Evolutionary conservation across 116 monocot genomes (phyloP).

Genomic region (Thalassia testudinum): DNA sequence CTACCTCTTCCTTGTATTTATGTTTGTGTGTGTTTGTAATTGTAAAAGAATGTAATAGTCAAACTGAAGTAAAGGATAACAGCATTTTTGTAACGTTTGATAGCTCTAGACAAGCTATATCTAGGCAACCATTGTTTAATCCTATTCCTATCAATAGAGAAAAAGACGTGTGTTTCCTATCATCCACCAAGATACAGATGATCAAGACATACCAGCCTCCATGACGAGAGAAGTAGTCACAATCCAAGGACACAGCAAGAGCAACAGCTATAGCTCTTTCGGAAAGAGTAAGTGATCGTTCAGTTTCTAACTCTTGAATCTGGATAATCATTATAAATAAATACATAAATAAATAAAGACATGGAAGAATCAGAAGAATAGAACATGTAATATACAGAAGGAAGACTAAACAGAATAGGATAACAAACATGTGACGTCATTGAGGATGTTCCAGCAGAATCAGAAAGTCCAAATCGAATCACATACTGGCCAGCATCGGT

Average conservation of each 20-base stretch:
- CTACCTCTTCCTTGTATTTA: no score
- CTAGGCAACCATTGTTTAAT: no score
- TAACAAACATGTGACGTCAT: conserved; percentile 19
- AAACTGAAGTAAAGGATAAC: no score
- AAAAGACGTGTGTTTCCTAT: no score
- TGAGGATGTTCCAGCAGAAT: conserved; percentile 10
- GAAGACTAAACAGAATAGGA: background rate
- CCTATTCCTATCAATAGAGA: no score
- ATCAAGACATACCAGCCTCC: conserved; percentile 86
- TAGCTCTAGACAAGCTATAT: no score
- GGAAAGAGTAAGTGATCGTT: conserved; percentile 40
- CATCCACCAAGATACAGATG: no score
- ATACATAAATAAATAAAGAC: conserved; percentile 3
- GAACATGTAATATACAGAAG: no score
- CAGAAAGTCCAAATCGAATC: conserved; percentile 68
- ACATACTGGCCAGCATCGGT: conserved; percentile 99
- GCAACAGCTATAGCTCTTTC: conserved; percentile 86
- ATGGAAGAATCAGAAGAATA: background rate
- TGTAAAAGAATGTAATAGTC: no score
- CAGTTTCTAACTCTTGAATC: conserved; percentile 52
- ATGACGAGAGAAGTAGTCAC: conserved; percentile 78
- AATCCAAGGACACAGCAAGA: conserved; percentile 88
- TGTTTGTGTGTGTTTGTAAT: no score
- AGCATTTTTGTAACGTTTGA: no score
- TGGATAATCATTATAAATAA: conserved; percentile 11